Conservation (phyloP, 495 filamentous ascomycete species). For the Achaetomiella virescens region DNA sequence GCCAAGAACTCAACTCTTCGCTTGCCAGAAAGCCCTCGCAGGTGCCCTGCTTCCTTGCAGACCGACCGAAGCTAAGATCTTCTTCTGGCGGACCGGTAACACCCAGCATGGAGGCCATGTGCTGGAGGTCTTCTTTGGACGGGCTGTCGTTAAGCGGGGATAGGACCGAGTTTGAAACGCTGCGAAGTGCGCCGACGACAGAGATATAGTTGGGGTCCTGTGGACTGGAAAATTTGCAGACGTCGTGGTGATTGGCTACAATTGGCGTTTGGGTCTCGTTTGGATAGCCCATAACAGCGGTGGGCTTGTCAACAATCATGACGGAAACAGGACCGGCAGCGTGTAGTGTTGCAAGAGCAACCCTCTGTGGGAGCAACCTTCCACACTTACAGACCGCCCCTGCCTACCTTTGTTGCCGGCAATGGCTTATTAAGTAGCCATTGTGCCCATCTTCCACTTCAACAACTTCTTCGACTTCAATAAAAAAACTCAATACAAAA, state of each 20-base stretch:
- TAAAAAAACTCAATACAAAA: no score
- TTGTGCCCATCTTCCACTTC: no score
- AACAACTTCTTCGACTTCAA: no score
- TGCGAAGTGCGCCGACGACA: slow-evolving; percentile 21
- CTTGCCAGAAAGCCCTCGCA: slow-evolving; percentile 16
- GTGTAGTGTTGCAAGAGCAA: no score
- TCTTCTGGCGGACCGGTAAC: slow-evolving; percentile 2
- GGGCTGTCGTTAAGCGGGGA: neutral
- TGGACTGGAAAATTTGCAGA: slow-evolving; percentile 39
- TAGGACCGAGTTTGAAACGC: neutral
- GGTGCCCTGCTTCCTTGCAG: slow-evolving; percentile 7
- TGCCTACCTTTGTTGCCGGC: no score
- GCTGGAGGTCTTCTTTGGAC: neutral
- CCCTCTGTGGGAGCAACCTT: no score
- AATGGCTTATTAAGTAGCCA: no score
- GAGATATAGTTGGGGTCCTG: slow-evolving; percentile 36
- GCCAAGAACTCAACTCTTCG: slow-evolving; percentile 15
- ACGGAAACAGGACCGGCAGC: slow-evolving; percentile 13
- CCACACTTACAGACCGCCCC: no score
- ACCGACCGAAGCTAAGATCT: slow-evolving; percentile 18
- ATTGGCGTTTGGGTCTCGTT: slow-evolving; percentile 31
- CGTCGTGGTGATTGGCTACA: slow-evolving; percentile 38
- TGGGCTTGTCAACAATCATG: slow-evolving; percentile 35
- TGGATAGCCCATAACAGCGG: slow-evolving; percentile 37
- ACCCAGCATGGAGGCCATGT: neutral